Evolutionary conservation across 192 early-diverging fungal species (phyloP).

Genomic region (Rhizophagus sp.): DNA sequence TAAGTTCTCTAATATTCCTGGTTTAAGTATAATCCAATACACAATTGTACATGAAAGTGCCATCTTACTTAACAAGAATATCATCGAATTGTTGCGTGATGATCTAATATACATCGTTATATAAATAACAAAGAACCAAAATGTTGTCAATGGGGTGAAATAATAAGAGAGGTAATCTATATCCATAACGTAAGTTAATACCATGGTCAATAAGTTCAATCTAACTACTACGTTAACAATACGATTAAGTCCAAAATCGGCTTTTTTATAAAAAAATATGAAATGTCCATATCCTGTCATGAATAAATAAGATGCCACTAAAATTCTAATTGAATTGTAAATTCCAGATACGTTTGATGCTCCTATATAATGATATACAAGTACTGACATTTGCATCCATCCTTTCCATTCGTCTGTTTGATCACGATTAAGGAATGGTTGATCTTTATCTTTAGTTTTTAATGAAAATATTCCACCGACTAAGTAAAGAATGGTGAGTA

Average conservation of each 20-base stretch:
- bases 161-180: slow-evolving; percentile 77
- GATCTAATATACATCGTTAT: slow-evolving; percentile 61
- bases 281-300: slow-evolving; percentile 86
- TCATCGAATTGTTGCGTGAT: slow-evolving; percentile 48
- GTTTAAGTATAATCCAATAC: slow-evolving; percentile 39
- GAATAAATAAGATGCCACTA: slow-evolving; percentile 79
- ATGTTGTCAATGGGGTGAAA: slow-evolving; percentile 73
- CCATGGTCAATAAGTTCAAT: slow-evolving; percentile 66
- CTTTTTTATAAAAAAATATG: slow-evolving; percentile 69
- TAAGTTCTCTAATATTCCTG: slow-evolving; percentile 41
- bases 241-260: slow-evolving; percentile 65
- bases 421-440: slow-evolving; percentile 66
- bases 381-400: slow-evolving; percentile 79
- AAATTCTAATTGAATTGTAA: slow-evolving; percentile 71
- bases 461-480: slow-evolving; percentile 48
- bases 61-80: slow-evolving; percentile 57
- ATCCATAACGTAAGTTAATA: slow-evolving; percentile 67
- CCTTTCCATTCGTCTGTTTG: slow-evolving; percentile 89
- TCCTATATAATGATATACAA: slow-evolving; percentile 72
- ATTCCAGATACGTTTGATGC: slow-evolving; percentile 62
- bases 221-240: slow-evolving; percentile 63
- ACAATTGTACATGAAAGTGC: slow-evolving; percentile 40
- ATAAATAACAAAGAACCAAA: slow-evolving; percentile 71
- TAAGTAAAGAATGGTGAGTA: slow-evolving; percentile 44
- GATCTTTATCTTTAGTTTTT: slow-evolving; percentile 44